Conservation (phyloP, 208 protist genomes). For the Trypanosomatidae sp. region DNA sequence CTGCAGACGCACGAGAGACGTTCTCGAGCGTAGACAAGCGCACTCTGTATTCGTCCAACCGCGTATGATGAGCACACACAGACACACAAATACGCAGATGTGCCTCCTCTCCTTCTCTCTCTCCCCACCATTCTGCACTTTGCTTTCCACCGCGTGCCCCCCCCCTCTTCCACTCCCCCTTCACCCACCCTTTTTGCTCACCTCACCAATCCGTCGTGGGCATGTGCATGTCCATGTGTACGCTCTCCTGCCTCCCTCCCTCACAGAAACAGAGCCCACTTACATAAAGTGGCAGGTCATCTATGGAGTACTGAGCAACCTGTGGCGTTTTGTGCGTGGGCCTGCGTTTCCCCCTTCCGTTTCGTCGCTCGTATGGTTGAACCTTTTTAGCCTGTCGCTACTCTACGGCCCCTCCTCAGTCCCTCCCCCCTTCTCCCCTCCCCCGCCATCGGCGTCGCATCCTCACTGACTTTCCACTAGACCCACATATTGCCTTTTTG, state of each 20-base stretch:
- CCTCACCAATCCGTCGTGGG: neutral
- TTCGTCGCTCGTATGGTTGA: neutral
- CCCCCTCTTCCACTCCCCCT: neutral
- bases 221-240: neutral
- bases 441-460: neutral
- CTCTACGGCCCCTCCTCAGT: neutral
- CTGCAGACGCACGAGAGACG: neutral
- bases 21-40: neutral
- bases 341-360: neutral
- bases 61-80: neutral
- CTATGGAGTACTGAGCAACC: neutral
- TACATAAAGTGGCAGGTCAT: neutral
- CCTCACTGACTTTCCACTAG: neutral
- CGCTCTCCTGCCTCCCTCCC: neutral
- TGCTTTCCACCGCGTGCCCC: neutral
- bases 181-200: neutral
- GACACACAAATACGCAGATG: neutral
- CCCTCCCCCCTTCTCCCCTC: neutral
- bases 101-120: neutral
- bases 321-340: neutral
- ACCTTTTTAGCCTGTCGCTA: neutral
- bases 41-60: neutral
- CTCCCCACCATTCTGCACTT: neutral
- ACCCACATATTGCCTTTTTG: neutral
- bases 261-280: neutral